Base-by-base conservation (phyloP, 768 basidiomycete genomes). In the Hygrophorus russula region DNA sequence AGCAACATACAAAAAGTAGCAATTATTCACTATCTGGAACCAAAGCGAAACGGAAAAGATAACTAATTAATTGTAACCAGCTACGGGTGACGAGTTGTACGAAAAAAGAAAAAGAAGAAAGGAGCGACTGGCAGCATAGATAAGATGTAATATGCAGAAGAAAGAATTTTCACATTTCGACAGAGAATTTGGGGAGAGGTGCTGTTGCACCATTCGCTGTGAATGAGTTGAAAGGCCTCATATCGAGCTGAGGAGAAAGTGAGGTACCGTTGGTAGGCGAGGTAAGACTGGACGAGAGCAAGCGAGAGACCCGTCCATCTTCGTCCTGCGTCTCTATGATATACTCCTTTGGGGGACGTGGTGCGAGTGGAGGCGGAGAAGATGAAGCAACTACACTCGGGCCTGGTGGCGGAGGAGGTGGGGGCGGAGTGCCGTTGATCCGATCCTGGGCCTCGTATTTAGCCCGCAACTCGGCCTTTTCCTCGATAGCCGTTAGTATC, bases 281-380 rank as follows among this genome's bases (percentile, higher is more conserved):
- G 39, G 41, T 14, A 19, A 50, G 43, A 36, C 51, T 37, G 33
- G 45, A 37, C 8, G 56, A 59, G 24, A 50, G 52, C 15, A 49
- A 58, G 31, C 60, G 59, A 28, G 71, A 70, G 9, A 77, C 66
- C 12, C 81, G 71, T 12, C 71, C 63, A 50, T 89, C 82, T 51
- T 80, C 84, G 51, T 80, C 80, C 47, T 74, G 79, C 13, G 86
- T 89, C 62, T 89, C 82, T 49, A 81, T 75, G 47, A 90, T 86
- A 56, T 89, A 89, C 43, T 83, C 80, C 5, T 58, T 75, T 7
- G 86, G 87, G 1, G 86, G 87, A 40, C 80, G 76, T 2, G 86
- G 87, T 66, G 73, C 64, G 48, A 89, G 62, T 6, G 86, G 84
- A 1, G 85, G 84, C 0, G 82, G 86, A 3, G 63, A 48, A 7